Conservation (phyloP, 495 filamentous ascomycete genomes). For the Penicillium atrosanguineum region DNA sequence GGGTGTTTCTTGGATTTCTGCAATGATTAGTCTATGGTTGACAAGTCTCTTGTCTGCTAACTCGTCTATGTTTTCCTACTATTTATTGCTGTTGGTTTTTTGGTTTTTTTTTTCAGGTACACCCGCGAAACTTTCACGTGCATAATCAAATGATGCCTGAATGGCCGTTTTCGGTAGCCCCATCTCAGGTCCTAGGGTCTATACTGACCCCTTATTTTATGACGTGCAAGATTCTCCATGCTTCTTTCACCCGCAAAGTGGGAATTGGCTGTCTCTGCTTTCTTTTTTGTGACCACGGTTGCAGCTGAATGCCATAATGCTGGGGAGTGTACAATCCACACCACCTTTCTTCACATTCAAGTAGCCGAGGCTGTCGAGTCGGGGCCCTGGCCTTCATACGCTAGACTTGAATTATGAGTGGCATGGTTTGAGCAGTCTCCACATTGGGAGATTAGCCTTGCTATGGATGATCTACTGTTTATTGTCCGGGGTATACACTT, state of each 20-base stretch:
- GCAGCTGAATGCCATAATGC: background rate
- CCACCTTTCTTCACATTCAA: background rate
- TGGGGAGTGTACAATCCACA: background rate
- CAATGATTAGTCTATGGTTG: background rate
- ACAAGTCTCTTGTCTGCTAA: background rate
- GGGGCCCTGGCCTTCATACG: background rate
- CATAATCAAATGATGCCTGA: background rate
- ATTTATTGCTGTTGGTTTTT: background rate
- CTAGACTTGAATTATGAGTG: background rate
- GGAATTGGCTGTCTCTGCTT: background rate
- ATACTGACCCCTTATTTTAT: background rate
- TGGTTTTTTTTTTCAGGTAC: background rate
- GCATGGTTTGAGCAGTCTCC: background rate
- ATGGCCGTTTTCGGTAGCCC: background rate
- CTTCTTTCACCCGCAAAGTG: background rate
- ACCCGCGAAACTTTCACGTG: conserved; percentile 8
- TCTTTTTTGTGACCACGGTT: background rate
- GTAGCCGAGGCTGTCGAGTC: conserved; percentile 1
- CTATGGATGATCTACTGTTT: background rate
- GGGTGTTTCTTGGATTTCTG: no score
- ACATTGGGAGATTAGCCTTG: background rate
- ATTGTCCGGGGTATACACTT: background rate
- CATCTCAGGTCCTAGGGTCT: background rate
- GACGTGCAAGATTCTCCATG: background rate
- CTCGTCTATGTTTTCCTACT: background rate